Percentiles rank a stretch among this genome's conserved stretches.
Evolutionary conservation across 768 basidiomycete species (phyloP).

Genomic region (Amanita thiersii): DNA sequence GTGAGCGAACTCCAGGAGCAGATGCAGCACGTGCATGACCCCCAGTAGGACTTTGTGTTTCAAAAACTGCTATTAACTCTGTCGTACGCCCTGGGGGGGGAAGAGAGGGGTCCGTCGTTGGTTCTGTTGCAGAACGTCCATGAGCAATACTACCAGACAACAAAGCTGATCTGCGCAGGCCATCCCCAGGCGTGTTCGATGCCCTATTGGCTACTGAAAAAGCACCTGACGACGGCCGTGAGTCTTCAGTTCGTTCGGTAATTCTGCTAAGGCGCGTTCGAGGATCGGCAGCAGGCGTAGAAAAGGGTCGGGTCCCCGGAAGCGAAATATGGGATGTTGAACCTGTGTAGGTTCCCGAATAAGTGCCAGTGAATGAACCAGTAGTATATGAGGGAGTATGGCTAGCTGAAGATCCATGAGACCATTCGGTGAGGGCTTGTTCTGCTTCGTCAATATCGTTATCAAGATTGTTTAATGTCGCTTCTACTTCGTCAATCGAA

Average conservation of each 20-base stretch:
- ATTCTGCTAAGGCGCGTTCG: conserved; percentile 63
- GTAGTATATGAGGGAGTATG: conserved; percentile 32
- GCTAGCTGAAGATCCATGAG: conserved; percentile 35
- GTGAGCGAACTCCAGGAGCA: conserved; percentile 31
- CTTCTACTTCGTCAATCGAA: conserved; percentile 67
- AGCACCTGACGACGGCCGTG: conserved; percentile 47
- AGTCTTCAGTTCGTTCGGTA: conserved; percentile 69
- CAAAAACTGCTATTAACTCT: conserved; percentile 72
- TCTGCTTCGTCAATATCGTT: conserved; percentile 60
- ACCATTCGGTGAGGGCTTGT: conserved; percentile 60
- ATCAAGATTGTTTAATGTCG: conserved; percentile 56
- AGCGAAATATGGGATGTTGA: conserved; percentile 39
- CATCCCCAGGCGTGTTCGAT: conserved; percentile 35
- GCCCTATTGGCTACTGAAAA: conserved; percentile 22
- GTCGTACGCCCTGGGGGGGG: conserved; percentile 53
- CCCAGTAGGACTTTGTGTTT: conserved; percentile 30
- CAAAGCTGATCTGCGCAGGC: conserved; percentile 37
- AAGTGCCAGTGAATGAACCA: conserved; percentile 29
- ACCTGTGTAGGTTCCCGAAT: conserved; percentile 33
- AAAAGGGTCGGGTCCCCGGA: conserved; percentile 28
- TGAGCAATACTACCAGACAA: conserved; percentile 35
- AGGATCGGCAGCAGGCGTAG: conserved; percentile 25
- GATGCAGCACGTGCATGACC: conserved; percentile 52
- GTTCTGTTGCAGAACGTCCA: conserved; percentile 52
- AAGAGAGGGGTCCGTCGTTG: conserved; percentile 33